A percentile compares a stretch with the other conserved stretches of the same genome.
Evolutionary conservation across 176 grass and related monocot genomes (phyloP).

Genomic region (Oryza glumipatula): DNA sequence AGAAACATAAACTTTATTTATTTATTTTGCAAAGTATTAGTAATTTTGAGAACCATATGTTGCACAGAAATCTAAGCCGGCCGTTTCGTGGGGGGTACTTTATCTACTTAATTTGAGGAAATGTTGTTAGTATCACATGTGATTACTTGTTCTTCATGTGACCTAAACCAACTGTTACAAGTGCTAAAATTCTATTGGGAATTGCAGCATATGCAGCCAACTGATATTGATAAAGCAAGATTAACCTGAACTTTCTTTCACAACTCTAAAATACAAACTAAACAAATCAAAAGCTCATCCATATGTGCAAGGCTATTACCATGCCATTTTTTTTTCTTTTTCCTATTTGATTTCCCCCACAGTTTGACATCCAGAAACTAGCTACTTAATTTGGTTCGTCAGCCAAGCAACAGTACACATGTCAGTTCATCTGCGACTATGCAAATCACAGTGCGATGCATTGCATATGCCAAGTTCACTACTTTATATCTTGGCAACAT

Average conservation of each 20-base stretch:
- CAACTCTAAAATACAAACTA: not conserved
- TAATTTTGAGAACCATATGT: not conserved
- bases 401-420: not conserved
- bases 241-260: not conserved
- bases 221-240: not conserved
- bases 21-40: not conserved
- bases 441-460: not conserved
- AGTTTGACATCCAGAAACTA: not conserved
- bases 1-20: not conserved
- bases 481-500: constrained; percentile 16
- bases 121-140: constrained; percentile 39
- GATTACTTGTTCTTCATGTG: not conserved
- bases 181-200: not conserved
- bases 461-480: not conserved
- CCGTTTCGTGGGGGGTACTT: not conserved
- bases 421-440: not conserved
- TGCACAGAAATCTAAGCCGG: not conserved
- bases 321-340: not conserved
- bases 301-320: not conserved
- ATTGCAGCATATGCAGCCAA: not conserved
- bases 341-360: not conserved
- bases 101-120: not conserved
- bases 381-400: constrained; percentile 5
- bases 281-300: not conserved
- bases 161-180: not conserved